Base-by-base conservation (phyloP, 2,329 filamentous ascomycete genomes). In the Alternaria sp. region DNA sequence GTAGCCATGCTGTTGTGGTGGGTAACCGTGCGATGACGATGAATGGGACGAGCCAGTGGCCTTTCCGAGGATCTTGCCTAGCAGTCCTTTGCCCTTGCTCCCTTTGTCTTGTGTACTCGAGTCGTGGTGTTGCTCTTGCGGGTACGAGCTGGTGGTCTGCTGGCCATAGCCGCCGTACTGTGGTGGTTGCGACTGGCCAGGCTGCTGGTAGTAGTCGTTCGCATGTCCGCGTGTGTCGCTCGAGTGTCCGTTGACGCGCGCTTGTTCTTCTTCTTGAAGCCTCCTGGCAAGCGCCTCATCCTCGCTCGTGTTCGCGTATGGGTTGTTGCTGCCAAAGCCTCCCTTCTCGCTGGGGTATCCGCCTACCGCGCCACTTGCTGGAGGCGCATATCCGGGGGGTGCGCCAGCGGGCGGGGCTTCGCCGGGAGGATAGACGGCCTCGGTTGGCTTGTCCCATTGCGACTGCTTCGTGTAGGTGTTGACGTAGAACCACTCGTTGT, bases 401-500 rank as follows among this genome's bases (percentile, higher is more conserved):
- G 90, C 85, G 40, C 88, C 91, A 6, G 84, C 79, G 12, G 90
- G 82, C 40, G 80, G 76, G 51, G 78, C 73, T 58, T 80, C 70
- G 26, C 77, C 79, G 8, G 85, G 80, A 15, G 86, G 84, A 68
- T 87, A 86, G 56, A 89, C 88, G 46, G 91, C 90, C 57, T 85
- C 85, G 40, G 89, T 92, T 17, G 93, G 93, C 70, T 88, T 90
- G 5, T 97, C 91, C 94, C 94, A 97, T 85, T 95, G 91, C 6
- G 94, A 97, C 77, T 91, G 86, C 75, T 96, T 96, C 68, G 93
- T 97, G 80, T 90, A 88, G 65, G 91, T 88, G 83, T 97, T 96
- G 64, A 97, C 91, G 83, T 92, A 97, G 87, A 96, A 97, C 90
- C 92, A 97, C 86, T 96, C 91, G 74, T 90, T 90, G 83, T 97